A percentile compares a stretch with the other conserved stretches of the same genome.
phyloP scores from a whole-genome alignment of 2,329 filamentous ascomycete genomes.

The Chaetomium strumarium region DNA sequence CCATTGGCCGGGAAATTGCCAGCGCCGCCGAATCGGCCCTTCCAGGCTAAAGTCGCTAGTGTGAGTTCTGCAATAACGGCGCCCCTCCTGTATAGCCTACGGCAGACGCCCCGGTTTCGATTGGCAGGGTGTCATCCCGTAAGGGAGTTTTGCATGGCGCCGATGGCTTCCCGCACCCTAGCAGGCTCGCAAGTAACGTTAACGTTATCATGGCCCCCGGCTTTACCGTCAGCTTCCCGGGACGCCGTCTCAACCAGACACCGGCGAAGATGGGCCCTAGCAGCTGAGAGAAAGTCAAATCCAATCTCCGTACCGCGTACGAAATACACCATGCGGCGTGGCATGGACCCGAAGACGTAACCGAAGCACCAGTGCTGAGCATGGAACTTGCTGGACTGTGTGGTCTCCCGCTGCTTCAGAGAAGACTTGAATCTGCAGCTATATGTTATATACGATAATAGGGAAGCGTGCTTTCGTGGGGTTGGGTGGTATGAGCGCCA shows the following conservation, averaged over 20 bases:
- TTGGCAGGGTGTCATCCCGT: constrained; percentile 26
- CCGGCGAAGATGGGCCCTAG: background rate
- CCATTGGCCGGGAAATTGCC: constrained; percentile 36
- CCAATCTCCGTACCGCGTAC: too few species aligned
- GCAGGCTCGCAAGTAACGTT: constrained; percentile 15
- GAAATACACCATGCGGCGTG: background rate
- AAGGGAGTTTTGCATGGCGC: constrained; percentile 25
- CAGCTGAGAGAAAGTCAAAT: too few species aligned
- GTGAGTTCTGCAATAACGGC: constrained; percentile 21
- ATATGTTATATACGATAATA: too few species aligned
- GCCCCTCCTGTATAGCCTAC: constrained; percentile 23
- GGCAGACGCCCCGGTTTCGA: constrained; percentile 25
- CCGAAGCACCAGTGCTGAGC: too few species aligned
- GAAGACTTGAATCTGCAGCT: too few species aligned
- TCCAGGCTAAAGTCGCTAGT: constrained; percentile 38
- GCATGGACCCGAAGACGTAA: too few species aligned
- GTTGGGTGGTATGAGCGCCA: too few species aligned
- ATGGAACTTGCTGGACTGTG: too few species aligned
- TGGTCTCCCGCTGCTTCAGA: too few species aligned
- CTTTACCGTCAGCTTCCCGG: constrained; percentile 5
- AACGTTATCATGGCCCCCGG: constrained; percentile 5
- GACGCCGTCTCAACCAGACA: background rate
- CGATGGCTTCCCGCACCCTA: constrained; percentile 18
- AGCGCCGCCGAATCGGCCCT: constrained; percentile 33
- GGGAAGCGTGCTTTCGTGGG: too few species aligned